Conservation (phyloP, 352 stramenopile species). For the Stramenopiles sp. region DNA sequence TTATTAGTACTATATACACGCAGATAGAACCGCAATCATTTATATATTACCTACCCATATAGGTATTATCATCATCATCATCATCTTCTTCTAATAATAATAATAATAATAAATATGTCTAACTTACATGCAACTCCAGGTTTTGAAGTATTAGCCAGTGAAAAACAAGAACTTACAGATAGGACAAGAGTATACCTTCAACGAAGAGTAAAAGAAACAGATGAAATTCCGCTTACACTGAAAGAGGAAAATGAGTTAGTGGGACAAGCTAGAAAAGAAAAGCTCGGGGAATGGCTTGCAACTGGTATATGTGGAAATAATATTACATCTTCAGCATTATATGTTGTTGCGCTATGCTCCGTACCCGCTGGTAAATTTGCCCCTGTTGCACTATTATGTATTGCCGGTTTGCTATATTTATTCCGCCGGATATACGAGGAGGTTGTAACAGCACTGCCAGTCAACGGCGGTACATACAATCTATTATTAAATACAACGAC, state of each 20-base stretch:
- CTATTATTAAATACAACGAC: slow-evolving; percentile 80
- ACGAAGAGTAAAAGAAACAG: neutral
- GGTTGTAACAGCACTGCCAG: slow-evolving; percentile 66
- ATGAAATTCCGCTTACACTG: neutral
- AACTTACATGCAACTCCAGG: neutral
- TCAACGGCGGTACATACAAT: slow-evolving; percentile 86
- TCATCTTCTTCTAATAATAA: no score
- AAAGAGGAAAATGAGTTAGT: neutral
- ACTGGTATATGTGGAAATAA: slow-evolving; percentile 86
- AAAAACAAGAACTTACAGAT: neutral
- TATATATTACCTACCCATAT: no score
- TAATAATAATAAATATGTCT: no score
- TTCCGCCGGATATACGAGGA: slow-evolving; percentile 68
- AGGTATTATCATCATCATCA: no score
- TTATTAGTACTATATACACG: no score
- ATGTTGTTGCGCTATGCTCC: slow-evolving; percentile 53
- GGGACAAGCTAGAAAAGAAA: neutral
- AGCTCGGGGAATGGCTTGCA: slow-evolving; percentile 47
- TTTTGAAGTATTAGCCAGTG: neutral
- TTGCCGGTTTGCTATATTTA: slow-evolving; percentile 42
- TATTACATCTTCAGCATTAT: slow-evolving; percentile 75
- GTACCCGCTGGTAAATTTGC: slow-evolving; percentile 66
- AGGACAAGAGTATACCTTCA: neutral
- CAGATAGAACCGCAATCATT: no score
- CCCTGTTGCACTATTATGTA: slow-evolving; percentile 59